These are phyloP conservation scores for Xylaria sp. DNA, from an alignment of 2,329 filamentous ascomycete genomes.

Conservation along the genomic window DNA sequence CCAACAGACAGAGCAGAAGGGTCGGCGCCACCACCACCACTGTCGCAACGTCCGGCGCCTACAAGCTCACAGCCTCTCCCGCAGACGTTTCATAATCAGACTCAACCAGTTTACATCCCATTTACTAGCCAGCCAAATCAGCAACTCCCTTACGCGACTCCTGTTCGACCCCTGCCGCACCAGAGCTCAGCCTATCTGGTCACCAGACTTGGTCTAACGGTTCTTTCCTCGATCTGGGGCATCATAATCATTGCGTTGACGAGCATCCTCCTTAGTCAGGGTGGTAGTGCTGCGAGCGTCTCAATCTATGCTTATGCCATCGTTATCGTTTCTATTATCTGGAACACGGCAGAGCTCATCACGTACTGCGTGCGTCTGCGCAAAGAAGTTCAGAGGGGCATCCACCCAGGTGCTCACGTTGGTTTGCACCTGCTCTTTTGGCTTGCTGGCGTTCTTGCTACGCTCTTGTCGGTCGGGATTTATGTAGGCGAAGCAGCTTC, in stretches of 20 bases:
- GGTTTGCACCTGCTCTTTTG: slow-evolving; percentile 39
- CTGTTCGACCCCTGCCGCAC: slow-evolving; percentile 35
- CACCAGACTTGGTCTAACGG: slow-evolving; percentile 35
- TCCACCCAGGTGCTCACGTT: slow-evolving; percentile 42
- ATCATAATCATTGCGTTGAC: slow-evolving; percentile 36
- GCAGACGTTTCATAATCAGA: slow-evolving; percentile 27
- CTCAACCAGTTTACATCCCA: slow-evolving; percentile 26
- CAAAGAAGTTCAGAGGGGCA: slow-evolving; percentile 35
- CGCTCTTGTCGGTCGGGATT: slow-evolving; percentile 27
- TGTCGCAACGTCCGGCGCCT: slow-evolving; percentile 23
- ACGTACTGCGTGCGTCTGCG: slow-evolving; percentile 37
- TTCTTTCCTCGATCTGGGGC: slow-evolving; percentile 30
- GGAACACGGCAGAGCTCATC: slow-evolving; percentile 40
- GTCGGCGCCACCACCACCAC: slow-evolving; percentile 22
- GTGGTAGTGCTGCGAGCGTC: slow-evolving; percentile 2
- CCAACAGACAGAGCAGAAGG: slow-evolving; percentile 1
- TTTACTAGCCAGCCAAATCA: slow-evolving; percentile 30
- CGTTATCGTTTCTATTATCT: slow-evolving; percentile 34
- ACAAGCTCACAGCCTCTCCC: slow-evolving; percentile 26
- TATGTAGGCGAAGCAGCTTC: background rate
- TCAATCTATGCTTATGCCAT: slow-evolving; percentile 34
- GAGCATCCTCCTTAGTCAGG: slow-evolving; percentile 29
- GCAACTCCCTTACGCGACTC: slow-evolving; percentile 27
- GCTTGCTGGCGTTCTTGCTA: slow-evolving; percentile 35
- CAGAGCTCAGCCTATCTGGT: slow-evolving; percentile 33